Percentiles rank a stretch among this genome's conserved stretches.
phyloP scores from a whole-genome alignment of 1,284 basidiomycete species.

The Ganoderma multipileum region DNA sequence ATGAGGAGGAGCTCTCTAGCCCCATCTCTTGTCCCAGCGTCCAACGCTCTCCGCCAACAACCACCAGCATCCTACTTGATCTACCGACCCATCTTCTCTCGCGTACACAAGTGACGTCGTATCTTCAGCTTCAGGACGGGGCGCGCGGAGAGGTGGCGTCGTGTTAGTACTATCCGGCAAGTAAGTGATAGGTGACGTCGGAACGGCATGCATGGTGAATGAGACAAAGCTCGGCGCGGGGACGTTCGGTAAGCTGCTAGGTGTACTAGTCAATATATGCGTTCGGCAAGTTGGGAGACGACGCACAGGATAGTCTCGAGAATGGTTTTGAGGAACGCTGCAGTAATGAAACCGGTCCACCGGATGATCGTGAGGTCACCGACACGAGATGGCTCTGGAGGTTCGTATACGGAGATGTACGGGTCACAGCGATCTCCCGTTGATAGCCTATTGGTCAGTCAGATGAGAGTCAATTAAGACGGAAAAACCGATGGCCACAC shows the following conservation, averaged over 20 bases:
- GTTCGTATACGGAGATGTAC: conserved; percentile 53
- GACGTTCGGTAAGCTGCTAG: conserved; percentile 16
- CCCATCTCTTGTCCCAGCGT: conserved; percentile 38
- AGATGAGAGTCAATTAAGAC: not conserved
- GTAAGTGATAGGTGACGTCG: conserved; percentile 35
- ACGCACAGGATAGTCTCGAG: conserved; percentile 53
- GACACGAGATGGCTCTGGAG: conserved; percentile 49
- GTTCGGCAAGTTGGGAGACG: not conserved
- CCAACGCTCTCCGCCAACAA: conserved; percentile 38
- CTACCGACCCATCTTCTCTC: conserved; percentile 6
- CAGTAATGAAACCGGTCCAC: conserved; percentile 65
- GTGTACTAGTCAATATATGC: not conserved
- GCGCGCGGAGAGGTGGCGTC: conserved; percentile 27
- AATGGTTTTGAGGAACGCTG: conserved; percentile 56
- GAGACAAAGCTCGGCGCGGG: conserved; percentile 25
- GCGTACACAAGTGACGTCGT: conserved; percentile 33
- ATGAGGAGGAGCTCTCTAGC: conserved; percentile 17
- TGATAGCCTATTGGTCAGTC: conserved; percentile 39
- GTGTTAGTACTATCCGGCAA: conserved; percentile 13
- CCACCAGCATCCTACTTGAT: conserved; percentile 23
- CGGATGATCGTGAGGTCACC: conserved; percentile 56
- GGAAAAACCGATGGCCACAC: conserved; percentile 32
- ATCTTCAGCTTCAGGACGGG: conserved; percentile 35
- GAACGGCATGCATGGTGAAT: conserved; percentile 30
- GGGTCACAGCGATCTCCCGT: conserved; percentile 51